Evolutionary conservation across 176 grass and related monocot species (phyloP).

Genomic region (Metroxylon sagu): DNA sequence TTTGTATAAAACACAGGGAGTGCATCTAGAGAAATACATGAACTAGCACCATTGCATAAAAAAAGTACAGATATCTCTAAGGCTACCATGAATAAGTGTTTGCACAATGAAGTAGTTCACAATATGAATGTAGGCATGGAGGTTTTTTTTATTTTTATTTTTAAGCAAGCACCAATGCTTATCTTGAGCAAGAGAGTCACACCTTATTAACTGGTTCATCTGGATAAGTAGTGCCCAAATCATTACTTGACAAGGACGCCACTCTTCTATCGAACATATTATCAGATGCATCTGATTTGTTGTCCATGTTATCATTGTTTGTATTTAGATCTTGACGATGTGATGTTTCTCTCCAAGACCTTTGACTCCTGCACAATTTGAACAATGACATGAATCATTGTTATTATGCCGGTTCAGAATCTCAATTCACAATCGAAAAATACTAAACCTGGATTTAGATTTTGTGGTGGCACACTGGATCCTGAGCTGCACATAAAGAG

Average conservation of each 20-base stretch:
- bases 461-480: conserved; percentile 63
- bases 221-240: conserved; percentile 20
- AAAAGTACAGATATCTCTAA: too few species aligned
- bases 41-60: too few species aligned
- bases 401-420: too few species aligned
- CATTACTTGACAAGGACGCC: conserved; percentile 30
- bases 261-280: conserved; percentile 14
- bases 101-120: too few species aligned
- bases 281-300: conserved; percentile 41
- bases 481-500: conserved; percentile 67
- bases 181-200: conserved; percentile 19
- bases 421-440: too few species aligned
- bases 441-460: conserved; percentile 59
- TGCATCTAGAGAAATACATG: too few species aligned
- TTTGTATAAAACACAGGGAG: too few species aligned
- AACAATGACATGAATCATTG: too few species aligned
- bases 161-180: neutral
- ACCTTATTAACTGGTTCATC: conserved; percentile 57
- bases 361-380: conserved; percentile 24
- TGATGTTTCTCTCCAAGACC: conserved; percentile 40
- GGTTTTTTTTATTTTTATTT: too few species aligned
- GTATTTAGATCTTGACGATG: conserved; percentile 28
- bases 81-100: too few species aligned
- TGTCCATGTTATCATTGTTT: conserved; percentile 33
- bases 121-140: too few species aligned